Evolutionary conservation across 228 moss, liverwort and hornwort genomes (phyloP), one percentile per base, ranked within the genome.

Genomic region (Sphagnum magellanicum): DNA sequence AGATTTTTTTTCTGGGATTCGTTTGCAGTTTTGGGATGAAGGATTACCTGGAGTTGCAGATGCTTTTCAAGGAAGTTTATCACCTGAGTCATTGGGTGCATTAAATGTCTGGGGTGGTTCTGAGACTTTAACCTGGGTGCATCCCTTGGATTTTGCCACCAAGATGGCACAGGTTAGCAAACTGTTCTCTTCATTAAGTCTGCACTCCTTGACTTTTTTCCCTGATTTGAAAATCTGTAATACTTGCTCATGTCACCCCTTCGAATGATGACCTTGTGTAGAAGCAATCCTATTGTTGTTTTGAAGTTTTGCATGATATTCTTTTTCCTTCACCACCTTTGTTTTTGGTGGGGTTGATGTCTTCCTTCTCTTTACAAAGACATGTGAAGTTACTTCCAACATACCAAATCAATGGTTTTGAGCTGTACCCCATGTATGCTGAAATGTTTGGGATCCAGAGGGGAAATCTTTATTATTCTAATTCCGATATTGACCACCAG

Each of bases 21-120:
- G 61, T 11, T 53, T 62, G 75, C 83, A 92, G 81, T 92, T 87
- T 60, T 92, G 92, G 95, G 92, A 95, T 79, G 90, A 83, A 62
- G 66, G 84, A 64, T 85, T 75, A 52, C 53, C 72, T 48, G 74
- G 82, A 58, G 90, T 79, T 62, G 64, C 71, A 59, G 90, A 81
- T 68, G 79, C 64, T 64, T 69, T 84, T 52, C 68, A 77, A 66
- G 90, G 90, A 69, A 78, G 74, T 17, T 67, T 80, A 68, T 84
- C 88, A 66, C 86, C 79, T 16, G 92, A 95, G 67, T 89, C 90
- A 59, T 89, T 95, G 74, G 82, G 95, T 68, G 87, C 95, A 52
- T 71, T 95, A 66, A 92, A 92, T 73, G 93, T 91, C 62, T 97
- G 97, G 97, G 90, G 91, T 71, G 89, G 86, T 16, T 88, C 81